A percentile compares a stretch with the other conserved stretches of the same genome.
These are phyloP conservation scores for Aspergillus carbonarius DNA, from an alignment of 2,329 filamentous ascomycete species.

Conservation along the genomic window DNA sequence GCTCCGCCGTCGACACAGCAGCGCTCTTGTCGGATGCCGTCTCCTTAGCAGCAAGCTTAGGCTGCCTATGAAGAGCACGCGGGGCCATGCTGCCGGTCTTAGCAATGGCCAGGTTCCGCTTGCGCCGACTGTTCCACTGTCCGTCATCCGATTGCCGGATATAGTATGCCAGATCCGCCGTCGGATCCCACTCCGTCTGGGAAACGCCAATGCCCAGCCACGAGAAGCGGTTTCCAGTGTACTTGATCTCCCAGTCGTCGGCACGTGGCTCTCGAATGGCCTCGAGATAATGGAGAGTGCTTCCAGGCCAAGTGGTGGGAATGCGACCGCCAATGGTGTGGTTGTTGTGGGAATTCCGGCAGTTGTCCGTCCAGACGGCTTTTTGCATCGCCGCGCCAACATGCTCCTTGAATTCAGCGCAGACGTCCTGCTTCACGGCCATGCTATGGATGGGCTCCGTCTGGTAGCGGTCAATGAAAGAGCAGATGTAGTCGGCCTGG, in stretches of 20 bases:
- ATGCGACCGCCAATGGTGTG: constrained; percentile 25
- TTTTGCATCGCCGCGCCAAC: constrained; percentile 35
- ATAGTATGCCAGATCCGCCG: constrained; percentile 18
- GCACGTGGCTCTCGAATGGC: constrained; percentile 15
- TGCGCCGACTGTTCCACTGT: constrained; percentile 8
- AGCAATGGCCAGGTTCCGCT: constrained; percentile 3
- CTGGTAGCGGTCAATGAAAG: constrained; percentile 37
- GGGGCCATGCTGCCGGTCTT: not conserved
- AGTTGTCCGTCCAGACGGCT: constrained; percentile 36
- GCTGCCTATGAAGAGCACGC: not conserved
- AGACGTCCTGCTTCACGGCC: constrained; percentile 36
- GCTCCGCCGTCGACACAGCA: too few species aligned
- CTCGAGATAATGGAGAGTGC: constrained; percentile 24
- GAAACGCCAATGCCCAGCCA: constrained; percentile 23
- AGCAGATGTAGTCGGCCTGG: constrained; percentile 45
- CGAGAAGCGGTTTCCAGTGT: constrained; percentile 17
- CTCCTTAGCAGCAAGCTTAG: not conserved
- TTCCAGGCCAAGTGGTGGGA: constrained; percentile 24
- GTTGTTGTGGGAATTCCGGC: constrained; percentile 37
- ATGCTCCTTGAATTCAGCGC: constrained; percentile 32
- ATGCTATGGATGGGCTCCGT: constrained; percentile 33
- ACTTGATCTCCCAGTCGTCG: constrained; percentile 24
- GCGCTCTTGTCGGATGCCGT: not conserved
- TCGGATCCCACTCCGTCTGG: constrained; percentile 16
- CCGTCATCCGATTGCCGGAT: constrained; percentile 25